These are phyloP conservation scores for Amborella trichopoda DNA, from an alignment of 164 flowering plant species.

Conservation along the genomic window DNA sequence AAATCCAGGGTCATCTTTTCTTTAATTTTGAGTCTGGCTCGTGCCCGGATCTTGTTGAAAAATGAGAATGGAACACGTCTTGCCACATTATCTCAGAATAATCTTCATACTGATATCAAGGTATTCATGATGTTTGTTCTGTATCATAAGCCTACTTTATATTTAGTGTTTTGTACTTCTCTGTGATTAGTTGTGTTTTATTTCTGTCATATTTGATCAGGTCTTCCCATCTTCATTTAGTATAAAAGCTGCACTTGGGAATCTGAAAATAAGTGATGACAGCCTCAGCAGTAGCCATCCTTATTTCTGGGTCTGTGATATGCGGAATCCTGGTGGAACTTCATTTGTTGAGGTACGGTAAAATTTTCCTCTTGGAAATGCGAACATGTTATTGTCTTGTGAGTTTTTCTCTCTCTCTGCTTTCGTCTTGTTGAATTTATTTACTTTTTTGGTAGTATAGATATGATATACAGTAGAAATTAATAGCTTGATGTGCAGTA, in stretches of 20 bases:
- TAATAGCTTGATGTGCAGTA: too few species aligned
- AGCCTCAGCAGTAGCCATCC: slow-evolving; percentile 58
- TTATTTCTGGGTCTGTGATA: slow-evolving; percentile 93
- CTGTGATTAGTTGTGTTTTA: not conserved
- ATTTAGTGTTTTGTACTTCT: too few species aligned
- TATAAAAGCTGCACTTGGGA: slow-evolving; percentile 82
- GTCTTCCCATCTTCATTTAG: slow-evolving; percentile 91
- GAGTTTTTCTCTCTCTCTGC: too few species aligned
- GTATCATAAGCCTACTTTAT: too few species aligned
- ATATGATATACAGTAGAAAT: too few species aligned
- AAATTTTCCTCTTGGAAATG: not conserved
- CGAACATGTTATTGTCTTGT: too few species aligned
- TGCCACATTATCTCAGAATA: slow-evolving; percentile 83
- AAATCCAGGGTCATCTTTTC: slow-evolving; percentile 71
- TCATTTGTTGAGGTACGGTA: slow-evolving; percentile 88
- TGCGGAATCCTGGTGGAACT: slow-evolving; percentile 93
- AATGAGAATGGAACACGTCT: slow-evolving; percentile 72
- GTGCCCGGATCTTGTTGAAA: slow-evolving; percentile 74
- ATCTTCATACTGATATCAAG: slow-evolving; percentile 78
- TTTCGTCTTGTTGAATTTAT: too few species aligned
- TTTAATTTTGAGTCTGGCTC: slow-evolving; percentile 68
- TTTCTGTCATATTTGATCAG: slow-evolving; percentile 19
- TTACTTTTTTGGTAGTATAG: too few species aligned
- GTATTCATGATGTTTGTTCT: slow-evolving; percentile 26
- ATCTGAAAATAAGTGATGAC: slow-evolving; percentile 82